Percentiles rank a stretch among this genome's conserved stretches.
Conservation (phyloP, 768 basidiomycete species). For the Amanita jacksonii region DNA sequence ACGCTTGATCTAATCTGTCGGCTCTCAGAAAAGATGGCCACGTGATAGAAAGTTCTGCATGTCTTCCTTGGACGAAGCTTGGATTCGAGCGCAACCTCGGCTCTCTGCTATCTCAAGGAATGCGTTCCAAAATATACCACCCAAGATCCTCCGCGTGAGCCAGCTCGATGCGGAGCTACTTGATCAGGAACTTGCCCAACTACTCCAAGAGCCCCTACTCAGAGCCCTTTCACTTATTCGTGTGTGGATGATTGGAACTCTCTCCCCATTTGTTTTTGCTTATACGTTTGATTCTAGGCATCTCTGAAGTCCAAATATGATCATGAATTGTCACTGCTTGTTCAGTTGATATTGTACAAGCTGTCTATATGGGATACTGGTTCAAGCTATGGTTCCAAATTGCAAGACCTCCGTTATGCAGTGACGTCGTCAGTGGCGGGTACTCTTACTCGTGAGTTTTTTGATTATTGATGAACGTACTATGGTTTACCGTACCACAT, state of each 20-base stretch:
- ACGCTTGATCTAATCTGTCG: constrained; percentile 7
- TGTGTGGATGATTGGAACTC: constrained; percentile 31
- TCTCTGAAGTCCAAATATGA: constrained; percentile 54
- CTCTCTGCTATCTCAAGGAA: constrained; percentile 38
- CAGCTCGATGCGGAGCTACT: constrained; percentile 88
- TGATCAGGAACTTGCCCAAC: constrained; percentile 76
- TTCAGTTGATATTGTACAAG: constrained; percentile 69
- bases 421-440: constrained; percentile 17
- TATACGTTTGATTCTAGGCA: constrained; percentile 28
- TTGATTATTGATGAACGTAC: constrained; percentile 4
- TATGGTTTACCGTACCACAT: constrained; percentile 10
- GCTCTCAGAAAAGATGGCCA: constrained; percentile 11
- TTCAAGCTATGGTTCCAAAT: constrained; percentile 73
- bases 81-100: constrained; percentile 48
- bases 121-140: constrained; percentile 23
- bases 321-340: constrained; percentile 63
- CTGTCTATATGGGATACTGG: constrained; percentile 76
- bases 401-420: constrained; percentile 68
- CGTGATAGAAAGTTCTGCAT: constrained; percentile 9
- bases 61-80: constrained; percentile 48
- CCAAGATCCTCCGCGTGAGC: constrained; percentile 69
- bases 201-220: constrained; percentile 75
- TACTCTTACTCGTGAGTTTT: constrained; percentile 27
- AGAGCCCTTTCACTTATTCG: constrained; percentile 60
- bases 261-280: constrained; percentile 6